phyloP scores from a whole-genome alignment of 306 rosid genomes.

The Astragalus membranaceus region DNA sequence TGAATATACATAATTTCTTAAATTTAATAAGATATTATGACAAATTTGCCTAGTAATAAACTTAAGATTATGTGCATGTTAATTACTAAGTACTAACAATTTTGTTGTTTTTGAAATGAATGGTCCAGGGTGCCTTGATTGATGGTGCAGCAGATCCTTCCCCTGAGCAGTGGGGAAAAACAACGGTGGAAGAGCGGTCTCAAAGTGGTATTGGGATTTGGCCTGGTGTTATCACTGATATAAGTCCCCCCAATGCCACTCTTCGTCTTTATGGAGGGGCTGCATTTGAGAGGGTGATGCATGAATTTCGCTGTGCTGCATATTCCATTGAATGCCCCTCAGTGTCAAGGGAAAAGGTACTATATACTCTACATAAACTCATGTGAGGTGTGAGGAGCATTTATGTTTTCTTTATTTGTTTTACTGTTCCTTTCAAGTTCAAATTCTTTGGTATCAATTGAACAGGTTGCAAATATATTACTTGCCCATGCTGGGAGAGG shows the following conservation, averaged over 20 bases:
- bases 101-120: slow-evolving; percentile 10
- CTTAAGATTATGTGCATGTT: not conserved
- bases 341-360: slow-evolving; percentile 94
- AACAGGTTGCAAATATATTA: slow-evolving; percentile 91
- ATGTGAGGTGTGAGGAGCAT: not conserved
- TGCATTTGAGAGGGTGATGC: slow-evolving; percentile 96
- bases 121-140: slow-evolving; percentile 66
- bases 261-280: slow-evolving; percentile 97
- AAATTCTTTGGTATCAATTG: slow-evolving; percentile 10
- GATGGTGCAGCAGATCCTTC: slow-evolving; percentile 99
- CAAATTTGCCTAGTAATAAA: not conserved
- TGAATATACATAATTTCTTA: no score
- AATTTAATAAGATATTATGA: not conserved
- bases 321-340: slow-evolving; percentile 91
- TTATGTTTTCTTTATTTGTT: not conserved
- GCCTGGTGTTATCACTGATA: slow-evolving; percentile 72
- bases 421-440: not conserved
- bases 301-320: slow-evolving; percentile 90
- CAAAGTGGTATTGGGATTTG: slow-evolving; percentile 77
- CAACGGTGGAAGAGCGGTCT: slow-evolving; percentile 77
- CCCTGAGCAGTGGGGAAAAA: slow-evolving; percentile 97
- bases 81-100: not conserved
- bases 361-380: not conserved
- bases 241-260: slow-evolving; percentile 82
- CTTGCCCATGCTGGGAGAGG: slow-evolving; percentile 95